These are phyloP conservation scores for Clonostachys rosea DNA, from an alignment of 2,329 filamentous ascomycete species.

Conservation along the genomic window DNA sequence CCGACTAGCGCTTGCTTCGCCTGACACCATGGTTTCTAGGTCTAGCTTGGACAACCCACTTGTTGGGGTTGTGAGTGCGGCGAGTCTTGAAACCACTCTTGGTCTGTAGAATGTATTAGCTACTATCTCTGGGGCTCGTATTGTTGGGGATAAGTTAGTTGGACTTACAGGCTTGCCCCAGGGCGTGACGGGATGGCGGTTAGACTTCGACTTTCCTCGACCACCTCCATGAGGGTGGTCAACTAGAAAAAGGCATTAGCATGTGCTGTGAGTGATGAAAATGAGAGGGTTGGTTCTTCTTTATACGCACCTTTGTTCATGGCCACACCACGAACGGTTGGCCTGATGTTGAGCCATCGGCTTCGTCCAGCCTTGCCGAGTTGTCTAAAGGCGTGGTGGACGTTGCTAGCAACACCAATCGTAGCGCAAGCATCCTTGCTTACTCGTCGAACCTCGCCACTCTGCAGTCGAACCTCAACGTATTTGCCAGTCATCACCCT, in stretches of 20 bases:
- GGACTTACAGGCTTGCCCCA: constrained; percentile 89
- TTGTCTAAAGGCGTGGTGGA: constrained; percentile 83
- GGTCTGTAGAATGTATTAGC: constrained; percentile 36
- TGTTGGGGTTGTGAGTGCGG: constrained; percentile 84
- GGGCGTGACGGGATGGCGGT: constrained; percentile 87
- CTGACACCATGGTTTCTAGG: constrained; percentile 89
- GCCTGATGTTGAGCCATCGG: constrained; percentile 89
- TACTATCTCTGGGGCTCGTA: background rate
- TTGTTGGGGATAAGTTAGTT: background rate
- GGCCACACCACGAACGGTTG: constrained; percentile 92
- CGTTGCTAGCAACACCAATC: constrained; percentile 90
- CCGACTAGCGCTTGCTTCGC: constrained; percentile 51
- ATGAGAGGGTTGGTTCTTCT: constrained; percentile 11
- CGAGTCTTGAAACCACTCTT: constrained; percentile 92
- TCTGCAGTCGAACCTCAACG: constrained; percentile 83
- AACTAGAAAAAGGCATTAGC: constrained; percentile 35
- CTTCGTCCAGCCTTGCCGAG: constrained; percentile 93
- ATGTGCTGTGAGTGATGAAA: constrained; percentile 3
- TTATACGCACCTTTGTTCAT: constrained; percentile 82
- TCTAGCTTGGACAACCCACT: constrained; percentile 80
- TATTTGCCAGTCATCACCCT: constrained; percentile 67
- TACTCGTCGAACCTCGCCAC: constrained; percentile 85
- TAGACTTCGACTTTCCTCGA: constrained; percentile 98
- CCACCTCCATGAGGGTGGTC: constrained; percentile 99
- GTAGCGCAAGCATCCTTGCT: constrained; percentile 92